Evolutionary conservation across 805 yeast species (phyloP).

Genomic region (Candida arabinofermentans): DNA sequence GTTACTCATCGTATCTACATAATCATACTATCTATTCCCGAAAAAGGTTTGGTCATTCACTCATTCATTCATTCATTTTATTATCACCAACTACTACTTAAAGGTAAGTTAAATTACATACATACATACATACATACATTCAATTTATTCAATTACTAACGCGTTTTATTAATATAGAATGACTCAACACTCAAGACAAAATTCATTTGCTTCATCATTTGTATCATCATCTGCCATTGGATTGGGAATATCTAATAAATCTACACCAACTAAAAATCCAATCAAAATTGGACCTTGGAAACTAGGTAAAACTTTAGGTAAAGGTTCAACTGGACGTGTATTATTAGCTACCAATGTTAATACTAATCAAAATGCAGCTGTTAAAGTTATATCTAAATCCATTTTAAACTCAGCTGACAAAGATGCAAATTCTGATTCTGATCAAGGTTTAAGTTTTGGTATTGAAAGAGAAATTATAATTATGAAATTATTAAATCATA

Average conservation of each 20-base stretch:
- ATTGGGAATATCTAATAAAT: constrained; percentile 22
- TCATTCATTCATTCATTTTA: no score
- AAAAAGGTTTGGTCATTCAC: no score
- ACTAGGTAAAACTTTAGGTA: constrained; percentile 87
- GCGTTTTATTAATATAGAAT: constrained; percentile 13
- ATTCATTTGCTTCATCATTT: constrained; percentile 55
- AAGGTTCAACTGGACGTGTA: constrained; percentile 97
- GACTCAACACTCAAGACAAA: constrained; percentile 51
- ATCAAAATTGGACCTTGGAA: constrained; percentile 89
- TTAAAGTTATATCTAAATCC: constrained; percentile 90
- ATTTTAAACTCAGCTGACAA: constrained; percentile 41
- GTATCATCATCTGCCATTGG: constrained; percentile 41
- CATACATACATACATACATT: no score
- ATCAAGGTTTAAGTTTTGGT: constrained; percentile 62
- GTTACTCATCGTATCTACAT: no score
- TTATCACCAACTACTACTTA: no score
- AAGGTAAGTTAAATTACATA: no score
- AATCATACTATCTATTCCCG: no score
- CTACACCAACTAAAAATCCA: constrained; percentile 33
- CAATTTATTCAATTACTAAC: not conserved
- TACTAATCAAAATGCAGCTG: constrained; percentile 91
- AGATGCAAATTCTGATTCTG: no score
- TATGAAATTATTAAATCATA: constrained; percentile 76
- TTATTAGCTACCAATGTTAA: constrained; percentile 82
- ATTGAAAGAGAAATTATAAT: constrained; percentile 82